phyloP scores from a whole-genome alignment of 1,139 yeast species.

The Arxiozyma bovina region DNA sequence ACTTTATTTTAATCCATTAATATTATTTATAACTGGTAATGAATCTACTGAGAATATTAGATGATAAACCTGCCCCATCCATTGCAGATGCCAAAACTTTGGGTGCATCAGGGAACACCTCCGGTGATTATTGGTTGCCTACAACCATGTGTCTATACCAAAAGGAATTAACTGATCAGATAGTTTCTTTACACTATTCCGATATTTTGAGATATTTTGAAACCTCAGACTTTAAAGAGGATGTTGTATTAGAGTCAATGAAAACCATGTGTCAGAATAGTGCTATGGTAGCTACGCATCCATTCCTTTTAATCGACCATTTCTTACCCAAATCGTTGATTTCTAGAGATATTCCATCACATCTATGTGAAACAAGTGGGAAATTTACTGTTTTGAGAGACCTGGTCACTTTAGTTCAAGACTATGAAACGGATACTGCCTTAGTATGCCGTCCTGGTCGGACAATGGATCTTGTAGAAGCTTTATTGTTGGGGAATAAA shows the following conservation, averaged over 20 bases:
- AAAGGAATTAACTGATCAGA: slow-evolving; percentile 85
- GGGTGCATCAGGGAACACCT: slow-evolving; percentile 31
- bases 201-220: slow-evolving; percentile 85
- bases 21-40: slow-evolving; percentile 31
- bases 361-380: slow-evolving; percentile 76
- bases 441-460: slow-evolving; percentile 49
- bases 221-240: slow-evolving; percentile 43
- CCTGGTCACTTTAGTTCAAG: slow-evolving; percentile 38
- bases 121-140: slow-evolving; percentile 73
- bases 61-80: slow-evolving; percentile 79
- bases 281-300: slow-evolving; percentile 78
- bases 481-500: slow-evolving; percentile 58
- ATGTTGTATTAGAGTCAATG: slow-evolving; percentile 57
- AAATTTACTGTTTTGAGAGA: slow-evolving; percentile 67
- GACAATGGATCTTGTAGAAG: slow-evolving; percentile 71
- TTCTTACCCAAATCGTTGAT: slow-evolving; percentile 76
- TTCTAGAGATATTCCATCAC: slow-evolving; percentile 66
- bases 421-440: slow-evolving; percentile 39
- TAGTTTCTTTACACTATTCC: slow-evolving; percentile 80
- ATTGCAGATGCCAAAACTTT: slow-evolving; percentile 44
- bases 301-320: slow-evolving; percentile 74
- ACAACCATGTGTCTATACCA: slow-evolving; percentile 87
- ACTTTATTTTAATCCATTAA: background rate
- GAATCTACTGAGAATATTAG: slow-evolving; percentile 71
- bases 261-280: slow-evolving; percentile 68